A percentile compares a stretch with the other conserved stretches of the same genome.
Conservation (phyloP, 192 early-diverging fungal species). For the Obelidium mucronatum region DNA sequence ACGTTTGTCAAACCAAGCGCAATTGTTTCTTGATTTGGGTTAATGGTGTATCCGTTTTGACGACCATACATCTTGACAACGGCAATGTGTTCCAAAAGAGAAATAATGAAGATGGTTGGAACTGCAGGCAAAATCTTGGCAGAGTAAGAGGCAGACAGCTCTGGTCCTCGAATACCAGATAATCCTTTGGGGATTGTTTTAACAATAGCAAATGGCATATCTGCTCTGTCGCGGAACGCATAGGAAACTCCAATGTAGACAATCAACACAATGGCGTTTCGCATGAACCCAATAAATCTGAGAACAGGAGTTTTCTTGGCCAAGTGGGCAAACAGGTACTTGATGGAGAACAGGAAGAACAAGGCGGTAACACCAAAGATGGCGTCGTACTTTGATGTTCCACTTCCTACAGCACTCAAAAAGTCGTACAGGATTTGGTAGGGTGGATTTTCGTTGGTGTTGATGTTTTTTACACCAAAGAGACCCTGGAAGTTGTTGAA, state of each 20-base stretch:
- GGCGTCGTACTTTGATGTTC: constrained; percentile 54
- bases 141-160: constrained; percentile 56
- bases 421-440: constrained; percentile 81
- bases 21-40: constrained; percentile 88
- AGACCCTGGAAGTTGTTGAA: constrained; percentile 80
- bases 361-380: constrained; percentile 60
- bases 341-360: constrained; percentile 22
- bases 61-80: too few species aligned
- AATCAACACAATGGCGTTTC: constrained; percentile 78
- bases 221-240: too few species aligned
- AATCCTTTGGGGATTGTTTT: constrained; percentile 79
- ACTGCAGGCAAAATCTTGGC: constrained; percentile 39
- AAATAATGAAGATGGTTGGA: constrained; percentile 72
- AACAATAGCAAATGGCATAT: constrained; percentile 69
- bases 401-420: constrained; percentile 36
- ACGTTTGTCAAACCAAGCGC: too few species aligned
- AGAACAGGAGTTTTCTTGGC: too few species aligned
- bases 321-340: too few species aligned
- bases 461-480: constrained; percentile 77
- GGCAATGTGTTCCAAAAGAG: too few species aligned
- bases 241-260: too few species aligned
- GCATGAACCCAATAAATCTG: constrained; percentile 72
- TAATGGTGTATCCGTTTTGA: too few species aligned
- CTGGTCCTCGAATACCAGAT: constrained; percentile 35
- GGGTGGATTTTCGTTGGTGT: too few species aligned